A percentile compares a stretch with the other conserved stretches of the same genome.
These are phyloP conservation scores for Claviceps fusiformis DNA, from an alignment of 2,329 filamentous ascomycete species.

Conservation along the genomic window DNA sequence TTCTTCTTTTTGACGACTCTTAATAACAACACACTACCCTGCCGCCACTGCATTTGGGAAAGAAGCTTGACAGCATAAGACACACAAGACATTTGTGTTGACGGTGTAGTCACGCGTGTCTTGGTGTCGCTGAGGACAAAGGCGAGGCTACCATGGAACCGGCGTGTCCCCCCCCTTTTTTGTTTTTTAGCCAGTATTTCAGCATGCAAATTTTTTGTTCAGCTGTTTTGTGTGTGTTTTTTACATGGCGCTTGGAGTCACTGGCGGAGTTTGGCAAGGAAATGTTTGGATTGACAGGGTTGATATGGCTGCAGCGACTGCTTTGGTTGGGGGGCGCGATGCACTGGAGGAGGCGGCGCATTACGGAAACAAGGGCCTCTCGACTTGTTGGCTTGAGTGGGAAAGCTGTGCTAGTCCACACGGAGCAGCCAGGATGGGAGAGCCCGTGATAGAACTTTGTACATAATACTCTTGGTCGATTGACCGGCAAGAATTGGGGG, in stretches of 20 bases:
- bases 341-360: conserved; percentile 2
- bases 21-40: conserved; percentile 14
- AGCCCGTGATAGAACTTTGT: conserved; percentile 22
- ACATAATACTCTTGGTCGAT: conserved; percentile 27
- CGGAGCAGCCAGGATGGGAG: conserved; percentile 5
- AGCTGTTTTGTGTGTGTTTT: conserved; percentile 15
- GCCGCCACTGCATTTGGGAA: background rate
- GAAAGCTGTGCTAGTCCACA: conserved; percentile 6
- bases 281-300: conserved; percentile 20
- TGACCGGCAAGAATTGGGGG: conserved; percentile 15
- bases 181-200: conserved; percentile 21
- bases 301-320: conserved; percentile 19
- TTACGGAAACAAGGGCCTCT: conserved; percentile 2
- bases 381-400: background rate
- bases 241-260: conserved; percentile 29
- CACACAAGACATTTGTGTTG: background rate
- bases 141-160: background rate
- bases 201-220: conserved; percentile 20
- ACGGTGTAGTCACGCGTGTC: background rate
- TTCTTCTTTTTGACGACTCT: conserved; percentile 17
- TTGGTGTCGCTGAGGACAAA: background rate
- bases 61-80: background rate
- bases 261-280: conserved; percentile 21
- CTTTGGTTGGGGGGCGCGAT: conserved; percentile 2
- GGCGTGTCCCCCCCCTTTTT: conserved; percentile 16